Conservation (phyloP, 2,329 filamentous ascomycete species). For the Hymenoscyphus repandus region DNA sequence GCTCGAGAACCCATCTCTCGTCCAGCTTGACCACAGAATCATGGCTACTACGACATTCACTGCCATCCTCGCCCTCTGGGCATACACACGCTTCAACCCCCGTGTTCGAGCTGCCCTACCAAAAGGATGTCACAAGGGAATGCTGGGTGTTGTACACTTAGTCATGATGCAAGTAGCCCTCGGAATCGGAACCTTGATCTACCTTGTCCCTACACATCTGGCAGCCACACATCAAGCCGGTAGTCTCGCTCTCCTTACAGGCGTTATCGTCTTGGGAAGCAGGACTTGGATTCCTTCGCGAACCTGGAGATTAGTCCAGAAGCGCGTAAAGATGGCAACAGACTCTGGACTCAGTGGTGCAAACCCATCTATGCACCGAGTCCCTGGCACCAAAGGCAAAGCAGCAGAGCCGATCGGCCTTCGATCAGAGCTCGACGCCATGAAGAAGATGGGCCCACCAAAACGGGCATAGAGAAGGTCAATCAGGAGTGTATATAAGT, state of each 20-base stretch:
- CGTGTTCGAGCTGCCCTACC: slow-evolving; percentile 54
- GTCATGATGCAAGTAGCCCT: slow-evolving; percentile 76
- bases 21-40: slow-evolving; percentile 93
- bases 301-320: slow-evolving; percentile 54
- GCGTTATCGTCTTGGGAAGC: slow-evolving; percentile 73
- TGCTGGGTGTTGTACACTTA: slow-evolving; percentile 77
- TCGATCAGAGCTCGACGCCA: not conserved
- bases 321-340: slow-evolving; percentile 16
- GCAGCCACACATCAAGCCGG: slow-evolving; percentile 93
- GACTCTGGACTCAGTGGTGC: slow-evolving; percentile 4
- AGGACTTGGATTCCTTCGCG: slow-evolving; percentile 68
- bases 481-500: not conserved
- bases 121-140: slow-evolving; percentile 57
- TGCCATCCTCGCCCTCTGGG: slow-evolving; percentile 70
- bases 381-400: not conserved
- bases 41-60: slow-evolving; percentile 86
- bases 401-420: not conserved
- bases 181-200: slow-evolving; percentile 86
- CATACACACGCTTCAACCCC: slow-evolving; percentile 68
- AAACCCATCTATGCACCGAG: not conserved
- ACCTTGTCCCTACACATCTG: slow-evolving; percentile 83
- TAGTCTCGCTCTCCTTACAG: slow-evolving; percentile 76
- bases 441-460: slow-evolving; percentile 1
- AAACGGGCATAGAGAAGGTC: not conserved
- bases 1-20: slow-evolving; percentile 92